Evolutionary conservation across 306 rosid genomes (phyloP).

Genomic region (Quercus gilva): DNA sequence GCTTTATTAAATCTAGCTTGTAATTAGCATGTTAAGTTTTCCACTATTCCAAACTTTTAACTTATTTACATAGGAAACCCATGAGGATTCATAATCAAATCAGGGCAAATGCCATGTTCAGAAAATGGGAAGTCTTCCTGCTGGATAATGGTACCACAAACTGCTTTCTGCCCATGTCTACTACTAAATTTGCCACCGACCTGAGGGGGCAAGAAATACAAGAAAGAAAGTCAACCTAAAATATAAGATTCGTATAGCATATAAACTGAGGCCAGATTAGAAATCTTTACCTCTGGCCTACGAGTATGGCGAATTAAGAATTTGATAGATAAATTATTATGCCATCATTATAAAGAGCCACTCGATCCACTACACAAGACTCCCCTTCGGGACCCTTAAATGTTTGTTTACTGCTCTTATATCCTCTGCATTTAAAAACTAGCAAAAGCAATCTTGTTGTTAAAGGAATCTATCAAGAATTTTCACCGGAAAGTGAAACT

Average conservation of each 20-base stretch:
- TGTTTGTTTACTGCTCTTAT: conserved; percentile 33
- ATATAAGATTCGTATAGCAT: background rate
- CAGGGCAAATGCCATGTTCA: conserved; percentile 95
- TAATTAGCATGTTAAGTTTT: background rate
- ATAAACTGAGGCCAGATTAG: conserved; percentile 10
- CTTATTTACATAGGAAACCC: conserved; percentile 82
- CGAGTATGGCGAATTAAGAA: conserved; percentile 78
- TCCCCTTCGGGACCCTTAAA: conserved; percentile 75
- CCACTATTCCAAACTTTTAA: background rate
- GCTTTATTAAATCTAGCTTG: too few species aligned
- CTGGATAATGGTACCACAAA: conserved; percentile 87
- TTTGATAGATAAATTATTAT: conserved; percentile 69
- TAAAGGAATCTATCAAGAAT: background rate
- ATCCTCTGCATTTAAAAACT: conserved; percentile 50
- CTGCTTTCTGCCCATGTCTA: conserved; percentile 99
- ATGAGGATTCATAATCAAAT: conserved; percentile 95
- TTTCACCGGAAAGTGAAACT: background rate
- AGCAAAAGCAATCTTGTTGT: conserved; percentile 4
- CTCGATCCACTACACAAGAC: conserved; percentile 76
- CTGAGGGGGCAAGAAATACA: conserved; percentile 33
- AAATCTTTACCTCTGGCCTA: conserved; percentile 78
- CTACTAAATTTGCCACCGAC: conserved; percentile 98
- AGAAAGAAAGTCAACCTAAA: conserved; percentile 18
- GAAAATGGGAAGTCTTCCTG: conserved; percentile 98
- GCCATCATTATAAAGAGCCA: conserved; percentile 68